Conservation (phyloP, 208 protist genomes). For the Angomonas ambiguus region DNA sequence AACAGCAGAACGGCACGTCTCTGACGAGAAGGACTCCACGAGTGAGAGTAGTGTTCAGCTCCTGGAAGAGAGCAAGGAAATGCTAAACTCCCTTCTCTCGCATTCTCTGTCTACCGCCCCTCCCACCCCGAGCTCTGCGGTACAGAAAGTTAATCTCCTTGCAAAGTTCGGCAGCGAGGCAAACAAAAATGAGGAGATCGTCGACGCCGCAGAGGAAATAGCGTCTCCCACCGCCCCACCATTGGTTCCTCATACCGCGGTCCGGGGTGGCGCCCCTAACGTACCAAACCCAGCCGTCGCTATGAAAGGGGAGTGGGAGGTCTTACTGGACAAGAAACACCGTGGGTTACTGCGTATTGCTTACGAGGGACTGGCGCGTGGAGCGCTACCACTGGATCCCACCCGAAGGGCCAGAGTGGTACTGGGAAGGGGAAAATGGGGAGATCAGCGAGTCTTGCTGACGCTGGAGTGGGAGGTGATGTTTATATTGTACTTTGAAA, state of each 20-base stretch:
- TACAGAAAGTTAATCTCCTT: neutral
- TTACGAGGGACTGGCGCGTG: constrained; percentile 55
- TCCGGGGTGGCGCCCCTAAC: neutral
- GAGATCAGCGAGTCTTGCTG: constrained; percentile 55
- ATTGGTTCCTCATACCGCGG: neutral
- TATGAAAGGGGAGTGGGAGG: constrained; percentile 30
- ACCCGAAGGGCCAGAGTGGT: constrained; percentile 38
- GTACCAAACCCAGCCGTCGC: neutral
- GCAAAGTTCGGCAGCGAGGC: neutral
- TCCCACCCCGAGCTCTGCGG: neutral
- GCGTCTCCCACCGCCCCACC: neutral
- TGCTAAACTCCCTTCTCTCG: neutral
- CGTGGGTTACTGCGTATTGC: constrained; percentile 63
- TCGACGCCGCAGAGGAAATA: neutral
- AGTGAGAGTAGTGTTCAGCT: neutral
- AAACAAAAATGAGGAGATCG: neutral
- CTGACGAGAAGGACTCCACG: neutral
- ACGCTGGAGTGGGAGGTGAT: constrained; percentile 79
- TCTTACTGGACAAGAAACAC: constrained; percentile 40
- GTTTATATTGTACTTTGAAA: constrained; percentile 75
- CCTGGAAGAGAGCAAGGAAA: neutral
- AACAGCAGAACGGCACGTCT: neutral
- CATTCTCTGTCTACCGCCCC: no score
- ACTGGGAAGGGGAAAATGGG: constrained; percentile 63
- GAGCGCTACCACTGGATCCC: constrained; percentile 58